Base-by-base conservation (phyloP, 768 basidiomycete species). In the Leccinum obscurum region DNA sequence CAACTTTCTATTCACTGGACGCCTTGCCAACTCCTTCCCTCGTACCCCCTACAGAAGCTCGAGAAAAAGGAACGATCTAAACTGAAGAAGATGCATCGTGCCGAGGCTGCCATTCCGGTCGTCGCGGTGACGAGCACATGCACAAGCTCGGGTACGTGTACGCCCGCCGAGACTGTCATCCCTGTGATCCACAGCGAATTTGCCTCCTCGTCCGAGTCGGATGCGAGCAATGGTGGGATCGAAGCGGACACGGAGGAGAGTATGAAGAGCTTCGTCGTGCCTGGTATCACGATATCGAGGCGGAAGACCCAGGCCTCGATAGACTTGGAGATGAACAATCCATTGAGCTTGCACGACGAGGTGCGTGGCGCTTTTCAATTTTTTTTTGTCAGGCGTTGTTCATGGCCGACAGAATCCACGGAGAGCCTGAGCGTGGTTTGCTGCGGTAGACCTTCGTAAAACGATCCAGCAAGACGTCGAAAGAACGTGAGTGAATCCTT, bases 171-270 rank as follows among this genome's bases (percentile, higher is more conserved):
- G 49, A 34, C 68, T 34, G 61, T 68, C 53, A 61, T 71, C 35
- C 61, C 69, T 22, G 54, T 71, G 60, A 22, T 58, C 50, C 59
- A 55, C 60, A 62, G 64, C 70, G 51, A 77, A 64, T 65, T 74
- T 77, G 70, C 77, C 49, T 80, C 83, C 26, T 81, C 77, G 62
- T 87, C 85, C 48, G 86, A 86, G 67, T 82, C 83, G 28, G 87
- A 87, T 66, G 79, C 72, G 57, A 84, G 77, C 69, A 85, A 80
- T 17, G 84, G 83, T 14, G 80, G 78, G 20, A 81, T 81, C 55
- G 90, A 90, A 60, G 88, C 86, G 6, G 90, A 92, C 67, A 84
- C 84, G 26, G 90, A 92, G 72, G 88, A 87, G 68, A 89, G 88
- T 68, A 76, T 88, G 64, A 87, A 57, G 26, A 26, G 26, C 26